These are phyloP conservation scores for Dacryopinax spathularia DNA, from an alignment of 768 basidiomycete species.

Conservation along the genomic window DNA sequence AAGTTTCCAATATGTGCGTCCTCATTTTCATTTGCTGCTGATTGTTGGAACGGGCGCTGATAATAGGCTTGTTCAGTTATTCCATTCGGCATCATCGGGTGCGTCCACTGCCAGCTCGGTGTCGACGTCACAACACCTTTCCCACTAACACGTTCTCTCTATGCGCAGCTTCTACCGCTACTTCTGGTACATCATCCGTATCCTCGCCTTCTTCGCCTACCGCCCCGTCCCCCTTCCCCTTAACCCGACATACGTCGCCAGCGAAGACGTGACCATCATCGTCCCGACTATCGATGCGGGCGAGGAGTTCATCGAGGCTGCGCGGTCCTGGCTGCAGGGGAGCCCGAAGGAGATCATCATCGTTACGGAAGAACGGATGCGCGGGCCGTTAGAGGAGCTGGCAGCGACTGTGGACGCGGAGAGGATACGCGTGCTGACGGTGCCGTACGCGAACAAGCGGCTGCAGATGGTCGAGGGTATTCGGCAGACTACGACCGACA, in stretches of 20 bases:
- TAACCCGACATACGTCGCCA: conserved; percentile 78
- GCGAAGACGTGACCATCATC: conserved; percentile 91
- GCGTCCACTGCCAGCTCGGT: conserved; percentile 15
- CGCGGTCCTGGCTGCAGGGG: conserved; percentile 81
- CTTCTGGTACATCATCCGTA: conserved; percentile 80
- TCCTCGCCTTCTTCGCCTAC: conserved; percentile 65
- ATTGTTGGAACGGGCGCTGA: background rate
- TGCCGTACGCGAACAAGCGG: conserved; percentile 87
- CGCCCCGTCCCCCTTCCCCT: conserved; percentile 79
- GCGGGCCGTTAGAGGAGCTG: conserved; percentile 73
- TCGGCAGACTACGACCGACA: conserved; percentile 77
- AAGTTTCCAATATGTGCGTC: conserved; percentile 78
- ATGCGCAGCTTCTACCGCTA: conserved; percentile 72
- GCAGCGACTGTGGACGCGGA: conserved; percentile 76
- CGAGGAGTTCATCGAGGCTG: conserved; percentile 88
- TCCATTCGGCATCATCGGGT: conserved; percentile 83
- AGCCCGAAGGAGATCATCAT: conserved; percentile 74
- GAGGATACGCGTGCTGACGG: conserved; percentile 73
- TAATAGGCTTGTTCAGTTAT: conserved; percentile 42
- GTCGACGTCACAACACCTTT: background rate
- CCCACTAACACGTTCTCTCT: background rate
- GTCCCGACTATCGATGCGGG: conserved; percentile 94
- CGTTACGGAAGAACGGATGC: conserved; percentile 79
- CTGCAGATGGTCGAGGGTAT: conserved; percentile 91
- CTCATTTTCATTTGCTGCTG: conserved; percentile 1